Evolutionary conservation across 306 rosid species (phyloP).

Genomic region (Arachis hypogaea): DNA sequence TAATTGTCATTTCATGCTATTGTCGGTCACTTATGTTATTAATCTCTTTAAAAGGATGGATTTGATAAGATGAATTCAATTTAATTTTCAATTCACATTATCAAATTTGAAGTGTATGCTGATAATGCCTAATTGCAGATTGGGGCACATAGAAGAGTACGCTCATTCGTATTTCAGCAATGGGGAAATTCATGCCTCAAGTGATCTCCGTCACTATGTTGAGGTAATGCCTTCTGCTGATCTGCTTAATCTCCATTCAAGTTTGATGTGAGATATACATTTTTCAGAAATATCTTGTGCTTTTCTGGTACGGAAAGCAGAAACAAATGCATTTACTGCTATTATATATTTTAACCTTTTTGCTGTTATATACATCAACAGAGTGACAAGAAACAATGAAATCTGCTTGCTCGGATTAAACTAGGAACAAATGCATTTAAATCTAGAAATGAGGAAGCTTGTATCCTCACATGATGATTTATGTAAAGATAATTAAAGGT

Average conservation of each 20-base stretch:
- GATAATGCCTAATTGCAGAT: conserved; percentile 52
- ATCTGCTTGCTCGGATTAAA: conserved; percentile 31
- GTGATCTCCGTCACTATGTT: conserved; percentile 40
- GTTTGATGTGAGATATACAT: conserved; percentile 8
- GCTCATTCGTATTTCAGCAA: conserved; percentile 65
- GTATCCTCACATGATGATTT: conserved; percentile 3
- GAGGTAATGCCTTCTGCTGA: conserved; percentile 44
- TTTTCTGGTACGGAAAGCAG: neutral
- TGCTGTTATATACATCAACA: conserved; percentile 37
- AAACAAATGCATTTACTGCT: neutral
- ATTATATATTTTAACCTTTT: conserved; percentile 28
- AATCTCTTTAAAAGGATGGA: conserved; percentile 15
- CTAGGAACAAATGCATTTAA: conserved; percentile 8
- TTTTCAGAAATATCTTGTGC: neutral
- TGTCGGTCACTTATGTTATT: conserved; percentile 7
- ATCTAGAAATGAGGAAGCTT: conserved; percentile 10
- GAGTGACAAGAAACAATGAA: conserved; percentile 21
- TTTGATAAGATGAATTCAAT: conserved; percentile 20
- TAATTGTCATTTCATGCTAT: conserved; percentile 27
- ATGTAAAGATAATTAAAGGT: conserved; percentile 27
- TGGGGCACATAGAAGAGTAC: conserved; percentile 78
- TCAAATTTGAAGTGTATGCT: conserved; percentile 30
- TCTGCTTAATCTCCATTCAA: neutral
- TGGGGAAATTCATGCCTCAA: conserved; percentile 60
- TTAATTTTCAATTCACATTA: conserved; percentile 27